A percentile compares a stretch with the other conserved stretches of the same genome.
These are phyloP conservation scores for Schwanniomyces occidentalis DNA, from an alignment of 805 yeast species.

Conservation along the genomic window DNA sequence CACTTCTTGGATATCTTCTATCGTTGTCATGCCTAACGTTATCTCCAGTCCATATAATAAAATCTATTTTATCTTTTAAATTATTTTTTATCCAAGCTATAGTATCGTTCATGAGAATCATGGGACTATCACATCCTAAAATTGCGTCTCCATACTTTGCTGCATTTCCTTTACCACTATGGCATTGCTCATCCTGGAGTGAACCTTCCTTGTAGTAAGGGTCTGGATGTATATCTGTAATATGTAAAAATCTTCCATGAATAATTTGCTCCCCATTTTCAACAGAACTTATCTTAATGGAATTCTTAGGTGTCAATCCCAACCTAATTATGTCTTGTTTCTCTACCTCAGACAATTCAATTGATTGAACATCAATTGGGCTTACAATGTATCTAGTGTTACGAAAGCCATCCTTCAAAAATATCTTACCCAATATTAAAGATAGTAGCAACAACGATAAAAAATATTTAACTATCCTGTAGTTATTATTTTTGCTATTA, in stretches of 20 bases:
- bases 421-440: too few species aligned
- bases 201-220: constrained; percentile 58
- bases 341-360: too few species aligned
- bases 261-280: constrained; percentile 31
- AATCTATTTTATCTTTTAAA: constrained; percentile 74
- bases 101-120: constrained; percentile 59
- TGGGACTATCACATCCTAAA: constrained; percentile 77
- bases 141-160: constrained; percentile 74
- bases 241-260: constrained; percentile 81
- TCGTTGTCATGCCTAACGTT: constrained; percentile 85
- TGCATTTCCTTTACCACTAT: constrained; percentile 54
- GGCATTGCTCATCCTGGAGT: constrained; percentile 52
- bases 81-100: constrained; percentile 65
- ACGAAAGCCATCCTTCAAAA: too few species aligned
- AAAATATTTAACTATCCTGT: too few species aligned
- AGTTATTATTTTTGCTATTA: too few species aligned
- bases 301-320: constrained; percentile 36
- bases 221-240: constrained; percentile 88
- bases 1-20: constrained; percentile 71
- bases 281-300: constrained; percentile 23
- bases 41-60: constrained; percentile 90
- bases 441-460: too few species aligned
- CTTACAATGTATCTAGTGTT: too few species aligned
- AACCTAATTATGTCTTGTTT: too few species aligned
- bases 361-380: too few species aligned